A percentile compares a stretch with the other conserved stretches of the same genome.
These are phyloP conservation scores for Trypanosoma scelopori DNA, from an alignment of 208 protist species.

Conservation along the genomic window DNA sequence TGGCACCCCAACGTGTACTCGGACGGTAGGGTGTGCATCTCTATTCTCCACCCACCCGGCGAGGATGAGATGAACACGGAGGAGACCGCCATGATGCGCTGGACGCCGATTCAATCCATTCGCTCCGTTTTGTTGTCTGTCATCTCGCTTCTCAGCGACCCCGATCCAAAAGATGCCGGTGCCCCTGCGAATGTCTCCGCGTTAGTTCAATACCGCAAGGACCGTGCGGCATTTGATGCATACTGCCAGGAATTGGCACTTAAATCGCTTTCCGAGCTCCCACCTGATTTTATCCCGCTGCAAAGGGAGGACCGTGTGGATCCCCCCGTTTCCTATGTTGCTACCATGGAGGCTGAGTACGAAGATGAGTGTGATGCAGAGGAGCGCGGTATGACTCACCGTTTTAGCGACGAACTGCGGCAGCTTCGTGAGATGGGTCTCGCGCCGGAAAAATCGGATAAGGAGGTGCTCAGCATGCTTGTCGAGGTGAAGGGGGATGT, in stretches of 20 bases:
- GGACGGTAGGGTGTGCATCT: conserved; percentile 97
- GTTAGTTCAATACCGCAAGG: conserved; percentile 83
- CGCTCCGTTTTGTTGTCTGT: conserved; percentile 95
- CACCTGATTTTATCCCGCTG: conserved; percentile 80
- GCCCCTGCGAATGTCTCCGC: conserved; percentile 96
- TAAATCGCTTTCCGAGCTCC: conserved; percentile 90
- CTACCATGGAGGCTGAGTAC: conserved; percentile 23
- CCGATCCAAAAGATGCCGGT: conserved; percentile 91
- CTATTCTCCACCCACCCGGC: conserved; percentile 97
- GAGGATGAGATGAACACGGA: conserved; percentile 93
- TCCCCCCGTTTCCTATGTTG: conserved; percentile 26
- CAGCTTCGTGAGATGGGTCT: conserved; percentile 77
- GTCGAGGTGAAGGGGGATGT: conserved; percentile 69
- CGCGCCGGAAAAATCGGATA: conserved; percentile 51
- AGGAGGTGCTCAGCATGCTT: conserved; percentile 64
- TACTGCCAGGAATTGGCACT: conserved; percentile 67
- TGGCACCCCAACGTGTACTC: conserved; percentile 98
- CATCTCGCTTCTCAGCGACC: conserved; percentile 93
- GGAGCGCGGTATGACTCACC: background rate
- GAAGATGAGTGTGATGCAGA: conserved; percentile 27
- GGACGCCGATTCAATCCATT: conserved; percentile 95
- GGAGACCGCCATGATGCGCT: conserved; percentile 94
- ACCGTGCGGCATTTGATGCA: conserved; percentile 59
- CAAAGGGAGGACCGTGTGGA: conserved; percentile 63
- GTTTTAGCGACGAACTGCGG: conserved; percentile 51